phyloP scores from a whole-genome alignment of 2,329 filamentous ascomycete genomes.

The Exophiala sp. region DNA sequence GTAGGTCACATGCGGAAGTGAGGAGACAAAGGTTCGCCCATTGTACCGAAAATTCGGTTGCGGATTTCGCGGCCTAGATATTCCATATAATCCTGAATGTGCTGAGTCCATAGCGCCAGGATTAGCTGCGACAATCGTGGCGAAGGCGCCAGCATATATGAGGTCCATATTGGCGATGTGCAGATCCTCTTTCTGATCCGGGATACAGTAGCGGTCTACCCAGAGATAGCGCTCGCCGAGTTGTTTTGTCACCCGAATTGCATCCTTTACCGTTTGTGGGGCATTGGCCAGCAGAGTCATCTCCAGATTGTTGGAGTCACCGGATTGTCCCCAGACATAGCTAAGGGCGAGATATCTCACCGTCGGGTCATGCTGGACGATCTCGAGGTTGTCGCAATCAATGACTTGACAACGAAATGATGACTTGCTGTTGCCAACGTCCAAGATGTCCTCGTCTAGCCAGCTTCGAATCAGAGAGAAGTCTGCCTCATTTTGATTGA shows the following conservation, averaged over 20 bases:
- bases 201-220: neutral
- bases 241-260: neutral
- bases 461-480: neutral
- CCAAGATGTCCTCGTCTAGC: neutral
- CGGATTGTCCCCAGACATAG: constrained; percentile 1
- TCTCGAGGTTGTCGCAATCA: neutral
- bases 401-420: neutral
- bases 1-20: neutral
- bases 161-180: neutral
- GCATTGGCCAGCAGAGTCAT: neutral
- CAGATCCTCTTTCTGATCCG: neutral
- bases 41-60: neutral
- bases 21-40: neutral
- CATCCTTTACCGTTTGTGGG: neutral
- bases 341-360: neutral
- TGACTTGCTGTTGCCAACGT: neutral
- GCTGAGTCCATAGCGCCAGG: neutral
- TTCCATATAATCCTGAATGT: neutral
- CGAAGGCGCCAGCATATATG: neutral
- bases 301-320: neutral
- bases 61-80: neutral
- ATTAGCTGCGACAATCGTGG: neutral
- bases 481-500: neutral
- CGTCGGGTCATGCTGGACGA: neutral
- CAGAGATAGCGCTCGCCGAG: neutral